Conservation (phyloP, 2,329 filamentous ascomycete genomes). For the Neofusicoccum laricinum region DNA sequence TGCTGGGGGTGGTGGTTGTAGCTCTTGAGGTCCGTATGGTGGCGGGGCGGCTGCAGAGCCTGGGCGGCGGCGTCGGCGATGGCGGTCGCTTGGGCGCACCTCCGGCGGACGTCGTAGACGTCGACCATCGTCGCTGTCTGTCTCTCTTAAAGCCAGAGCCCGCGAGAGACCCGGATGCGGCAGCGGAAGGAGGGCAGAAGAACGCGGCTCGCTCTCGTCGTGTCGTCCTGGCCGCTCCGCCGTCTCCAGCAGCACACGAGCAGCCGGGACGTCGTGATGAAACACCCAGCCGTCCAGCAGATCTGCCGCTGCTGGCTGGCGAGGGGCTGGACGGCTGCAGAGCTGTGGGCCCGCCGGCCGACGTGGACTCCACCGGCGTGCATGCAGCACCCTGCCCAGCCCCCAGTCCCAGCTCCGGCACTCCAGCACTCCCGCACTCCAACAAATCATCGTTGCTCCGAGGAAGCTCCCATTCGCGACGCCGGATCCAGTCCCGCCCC, state of each 20-base stretch:
- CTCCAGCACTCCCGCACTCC: neutral
- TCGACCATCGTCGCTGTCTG: conserved; percentile 7
- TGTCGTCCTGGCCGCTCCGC: too few species aligned
- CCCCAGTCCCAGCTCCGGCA: neutral
- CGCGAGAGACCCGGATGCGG: neutral
- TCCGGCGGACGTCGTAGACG: conserved; percentile 6
- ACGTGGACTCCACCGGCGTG: neutral
- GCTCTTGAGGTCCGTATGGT: neutral
- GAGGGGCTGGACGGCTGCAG: neutral
- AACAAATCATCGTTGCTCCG: neutral
- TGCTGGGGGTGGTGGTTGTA: neutral
- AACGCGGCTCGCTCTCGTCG: too few species aligned
- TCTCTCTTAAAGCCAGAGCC: too few species aligned
- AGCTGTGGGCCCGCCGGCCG: neutral
- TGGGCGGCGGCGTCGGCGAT: neutral
- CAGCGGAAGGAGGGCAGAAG: neutral
- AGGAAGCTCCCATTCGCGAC: neutral
- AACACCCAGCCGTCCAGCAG: too few species aligned
- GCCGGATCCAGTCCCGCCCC: too few species aligned
- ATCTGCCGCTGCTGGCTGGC: too few species aligned
- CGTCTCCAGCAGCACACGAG: too few species aligned
- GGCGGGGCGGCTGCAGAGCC: neutral
- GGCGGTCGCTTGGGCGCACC: neutral
- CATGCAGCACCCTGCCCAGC: neutral
- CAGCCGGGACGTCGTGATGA: too few species aligned